These are phyloP conservation scores for Wakefieldia striispora DNA, from an alignment of 768 basidiomycete genomes.

Conservation along the genomic window DNA sequence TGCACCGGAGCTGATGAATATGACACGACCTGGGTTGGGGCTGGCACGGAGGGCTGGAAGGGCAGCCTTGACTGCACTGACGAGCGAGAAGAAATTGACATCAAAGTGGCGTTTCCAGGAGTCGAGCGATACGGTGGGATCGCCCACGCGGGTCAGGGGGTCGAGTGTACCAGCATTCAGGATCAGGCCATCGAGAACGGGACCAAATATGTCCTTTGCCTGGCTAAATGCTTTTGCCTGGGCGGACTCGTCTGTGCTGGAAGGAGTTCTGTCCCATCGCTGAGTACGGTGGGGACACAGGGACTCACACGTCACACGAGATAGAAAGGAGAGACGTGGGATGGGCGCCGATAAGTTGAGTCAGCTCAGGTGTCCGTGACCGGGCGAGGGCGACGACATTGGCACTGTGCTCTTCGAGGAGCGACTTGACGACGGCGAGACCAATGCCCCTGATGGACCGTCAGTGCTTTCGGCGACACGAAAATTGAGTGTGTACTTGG, in stretches of 20 bases:
- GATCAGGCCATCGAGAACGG: constrained; percentile 68
- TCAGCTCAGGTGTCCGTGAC: constrained; percentile 61
- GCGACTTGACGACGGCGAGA: constrained; percentile 67
- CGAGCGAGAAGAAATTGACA: constrained; percentile 83
- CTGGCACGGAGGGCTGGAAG: constrained; percentile 70
- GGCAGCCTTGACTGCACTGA: constrained; percentile 63
- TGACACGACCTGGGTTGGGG: constrained; percentile 56
- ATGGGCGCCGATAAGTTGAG: constrained; percentile 43
- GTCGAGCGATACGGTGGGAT: constrained; percentile 46
- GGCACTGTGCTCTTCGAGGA: constrained; percentile 61
- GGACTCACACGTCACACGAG: constrained; percentile 75
- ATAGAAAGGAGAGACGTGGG: constrained; percentile 46
- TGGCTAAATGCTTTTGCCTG: constrained; percentile 54
- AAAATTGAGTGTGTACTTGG: constrained; percentile 48
- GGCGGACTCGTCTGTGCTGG: constrained; percentile 58
- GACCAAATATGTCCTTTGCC: constrained; percentile 53
- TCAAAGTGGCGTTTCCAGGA: constrained; percentile 76
- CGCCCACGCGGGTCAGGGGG: constrained; percentile 60
- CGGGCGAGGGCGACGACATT: constrained; percentile 79
- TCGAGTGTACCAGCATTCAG: constrained; percentile 83
- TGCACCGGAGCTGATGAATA: constrained; percentile 87
- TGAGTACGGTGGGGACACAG: neutral
- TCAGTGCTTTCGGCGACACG: constrained; percentile 2
- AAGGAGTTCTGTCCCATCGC: neutral
- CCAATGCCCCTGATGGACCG: constrained; percentile 62